phyloP scores from a whole-genome alignment of 306 rosid species.

The Trifolium repens region DNA sequence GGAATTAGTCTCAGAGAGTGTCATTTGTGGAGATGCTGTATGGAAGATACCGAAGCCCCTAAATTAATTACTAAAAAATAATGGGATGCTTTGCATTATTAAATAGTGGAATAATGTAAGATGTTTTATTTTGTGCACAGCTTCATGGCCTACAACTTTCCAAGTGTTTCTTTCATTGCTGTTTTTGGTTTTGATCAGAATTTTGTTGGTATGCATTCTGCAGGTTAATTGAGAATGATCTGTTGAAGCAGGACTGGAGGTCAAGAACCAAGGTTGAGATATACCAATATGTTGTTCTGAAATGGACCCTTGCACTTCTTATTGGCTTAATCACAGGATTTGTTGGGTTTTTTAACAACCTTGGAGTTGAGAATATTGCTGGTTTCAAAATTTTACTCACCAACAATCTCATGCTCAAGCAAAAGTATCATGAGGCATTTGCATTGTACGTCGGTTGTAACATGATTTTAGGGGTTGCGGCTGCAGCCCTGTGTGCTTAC shows the following conservation, averaged over 20 bases:
- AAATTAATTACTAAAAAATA: no score
- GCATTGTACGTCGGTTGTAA: conserved; percentile 55
- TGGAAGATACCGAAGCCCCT: neutral
- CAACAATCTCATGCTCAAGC: conserved; percentile 56
- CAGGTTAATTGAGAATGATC: conserved; percentile 79
- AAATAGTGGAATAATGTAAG: neutral
- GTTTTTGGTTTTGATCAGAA: neutral
- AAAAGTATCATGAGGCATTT: conserved; percentile 68
- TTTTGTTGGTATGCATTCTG: neutral
- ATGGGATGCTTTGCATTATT: neutral
- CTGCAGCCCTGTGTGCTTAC: conserved; percentile 70
- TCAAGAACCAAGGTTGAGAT: conserved; percentile 63
- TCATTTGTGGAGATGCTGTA: no score
- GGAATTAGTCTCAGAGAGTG: no score
- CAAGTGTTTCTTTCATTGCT: neutral
- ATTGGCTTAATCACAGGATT: conserved; percentile 79
- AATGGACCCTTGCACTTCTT: conserved; percentile 78
- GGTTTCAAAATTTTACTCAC: conserved; percentile 71
- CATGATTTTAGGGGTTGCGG: conserved; percentile 60
- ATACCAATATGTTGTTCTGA: conserved; percentile 63
- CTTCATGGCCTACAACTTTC: neutral
- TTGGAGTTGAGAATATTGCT: conserved; percentile 81
- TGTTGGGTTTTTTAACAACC: conserved; percentile 71
- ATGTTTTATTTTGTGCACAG: neutral
- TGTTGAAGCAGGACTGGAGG: conserved; percentile 86